Conservation (phyloP, 1,284 basidiomycete species). For the Acaromyces ingoldii region DNA sequence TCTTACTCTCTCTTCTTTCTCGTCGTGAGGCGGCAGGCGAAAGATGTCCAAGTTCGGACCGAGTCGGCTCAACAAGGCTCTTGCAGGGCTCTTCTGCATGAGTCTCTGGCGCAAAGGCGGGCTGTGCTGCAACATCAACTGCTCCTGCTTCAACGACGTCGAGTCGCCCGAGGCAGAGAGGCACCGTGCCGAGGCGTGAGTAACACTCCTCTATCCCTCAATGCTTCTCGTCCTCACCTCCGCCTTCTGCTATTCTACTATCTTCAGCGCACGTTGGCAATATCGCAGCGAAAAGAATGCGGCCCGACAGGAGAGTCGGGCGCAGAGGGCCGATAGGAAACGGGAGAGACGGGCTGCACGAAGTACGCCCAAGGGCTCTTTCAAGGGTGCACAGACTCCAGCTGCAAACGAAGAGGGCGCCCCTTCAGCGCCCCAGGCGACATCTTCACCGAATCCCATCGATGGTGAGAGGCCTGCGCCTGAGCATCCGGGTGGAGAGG, state of each 20-base stretch:
- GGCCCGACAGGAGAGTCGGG: background rate
- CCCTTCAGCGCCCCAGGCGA: too few species aligned
- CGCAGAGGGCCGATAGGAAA: background rate
- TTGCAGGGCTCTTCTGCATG: conserved; percentile 2
- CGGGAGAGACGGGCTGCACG: background rate
- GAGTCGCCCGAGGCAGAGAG: conserved; percentile 2
- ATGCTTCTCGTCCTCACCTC: background rate
- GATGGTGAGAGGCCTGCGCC: too few species aligned
- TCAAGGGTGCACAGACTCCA: too few species aligned
- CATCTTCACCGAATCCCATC: too few species aligned
- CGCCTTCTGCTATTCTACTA: background rate
- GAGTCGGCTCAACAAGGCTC: conserved; percentile 1
- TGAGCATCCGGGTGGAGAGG: too few species aligned
- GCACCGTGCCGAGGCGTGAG: conserved; percentile 1
- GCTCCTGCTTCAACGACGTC: conserved; percentile 9
- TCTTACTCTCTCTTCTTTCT: too few species aligned
- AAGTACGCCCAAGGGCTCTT: background rate
- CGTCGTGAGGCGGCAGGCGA: too few species aligned
- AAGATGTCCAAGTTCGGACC: too few species aligned
- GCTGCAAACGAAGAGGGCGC: too few species aligned
- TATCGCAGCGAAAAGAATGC: conserved; percentile 1
- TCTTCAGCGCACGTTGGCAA: background rate
- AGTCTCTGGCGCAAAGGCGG: conserved; percentile 1
- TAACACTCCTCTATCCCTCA: background rate
- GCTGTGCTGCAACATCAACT: conserved; percentile 3